These are phyloP conservation scores for Ophiostoma tasmaniense DNA, from an alignment of 2,329 filamentous ascomycete species.

Conservation along the genomic window DNA sequence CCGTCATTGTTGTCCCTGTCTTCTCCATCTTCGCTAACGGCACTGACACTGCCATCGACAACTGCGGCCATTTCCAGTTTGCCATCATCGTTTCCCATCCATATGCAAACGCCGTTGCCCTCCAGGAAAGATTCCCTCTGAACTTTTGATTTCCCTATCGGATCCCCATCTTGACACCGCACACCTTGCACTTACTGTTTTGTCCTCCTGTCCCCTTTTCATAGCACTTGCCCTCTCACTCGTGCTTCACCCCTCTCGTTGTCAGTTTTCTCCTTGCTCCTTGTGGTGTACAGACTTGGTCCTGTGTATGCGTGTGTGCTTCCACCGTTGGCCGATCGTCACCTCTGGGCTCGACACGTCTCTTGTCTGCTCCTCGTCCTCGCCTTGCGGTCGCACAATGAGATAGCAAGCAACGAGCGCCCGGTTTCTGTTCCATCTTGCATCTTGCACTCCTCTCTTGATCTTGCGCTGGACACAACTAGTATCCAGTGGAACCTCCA, in stretches of 20 bases:
- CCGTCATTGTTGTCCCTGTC: not conserved
- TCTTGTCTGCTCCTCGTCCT: not conserved
- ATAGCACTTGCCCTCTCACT: not conserved
- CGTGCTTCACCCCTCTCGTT: not conserved
- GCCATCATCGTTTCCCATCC: not conserved
- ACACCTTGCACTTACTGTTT: not conserved
- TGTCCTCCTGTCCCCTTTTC: not conserved
- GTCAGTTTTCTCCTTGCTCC: not conserved
- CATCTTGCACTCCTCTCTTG: not conserved
- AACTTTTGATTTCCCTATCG: not conserved
- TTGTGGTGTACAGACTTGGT: not conserved
- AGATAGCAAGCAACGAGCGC: not conserved
- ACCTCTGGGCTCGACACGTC: not conserved
- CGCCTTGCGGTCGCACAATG: conserved; percentile 9
- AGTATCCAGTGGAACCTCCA: not conserved
- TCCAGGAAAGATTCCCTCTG: not conserved
- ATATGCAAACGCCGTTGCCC: not conserved
- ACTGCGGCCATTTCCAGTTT: not conserved
- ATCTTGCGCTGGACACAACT: not conserved
- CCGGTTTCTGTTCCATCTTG: not conserved
- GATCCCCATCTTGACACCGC: not conserved
- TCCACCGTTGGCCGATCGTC: not conserved
- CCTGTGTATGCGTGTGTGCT: not conserved
- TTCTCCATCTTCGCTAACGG: not conserved
- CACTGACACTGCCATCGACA: not conserved